These are phyloP conservation scores for Tricholoma sp. DNA, from an alignment of 768 basidiomycete species.

Conservation along the genomic window DNA sequence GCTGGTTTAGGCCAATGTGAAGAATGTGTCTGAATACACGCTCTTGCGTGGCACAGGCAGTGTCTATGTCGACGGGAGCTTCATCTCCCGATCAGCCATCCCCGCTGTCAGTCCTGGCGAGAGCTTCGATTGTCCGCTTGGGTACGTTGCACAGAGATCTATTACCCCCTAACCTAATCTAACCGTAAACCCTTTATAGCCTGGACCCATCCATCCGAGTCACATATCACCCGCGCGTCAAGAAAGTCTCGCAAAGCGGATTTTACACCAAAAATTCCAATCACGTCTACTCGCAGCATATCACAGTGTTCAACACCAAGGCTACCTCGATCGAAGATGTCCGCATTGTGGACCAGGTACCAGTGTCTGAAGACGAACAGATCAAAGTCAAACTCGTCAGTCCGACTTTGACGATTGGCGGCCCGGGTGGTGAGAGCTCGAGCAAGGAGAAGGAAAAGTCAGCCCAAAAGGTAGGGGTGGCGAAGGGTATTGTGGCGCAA, in stretches of 20 bases:
- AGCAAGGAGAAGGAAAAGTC: not conserved
- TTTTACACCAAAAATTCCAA: slow-evolving; percentile 29
- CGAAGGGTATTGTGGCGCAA: not conserved
- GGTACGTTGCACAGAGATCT: slow-evolving; percentile 2
- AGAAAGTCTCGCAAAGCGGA: slow-evolving; percentile 28
- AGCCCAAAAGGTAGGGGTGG: not conserved
- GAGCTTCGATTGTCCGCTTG: slow-evolving; percentile 26
- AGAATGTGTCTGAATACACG: slow-evolving; percentile 23
- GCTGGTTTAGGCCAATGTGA: slow-evolving; percentile 19
- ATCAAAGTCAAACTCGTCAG: slow-evolving; percentile 38
- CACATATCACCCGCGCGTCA: slow-evolving; percentile 33
- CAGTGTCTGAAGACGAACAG: slow-evolving; percentile 31
- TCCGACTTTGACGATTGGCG: slow-evolving; percentile 8
- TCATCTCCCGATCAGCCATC: slow-evolving; percentile 20
- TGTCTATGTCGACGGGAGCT: slow-evolving; percentile 27
- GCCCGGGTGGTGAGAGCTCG: not conserved
- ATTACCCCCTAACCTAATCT: not conserved
- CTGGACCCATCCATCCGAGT: slow-evolving; percentile 37
- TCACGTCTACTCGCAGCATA: slow-evolving; percentile 29
- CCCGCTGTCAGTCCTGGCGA: slow-evolving; percentile 24
- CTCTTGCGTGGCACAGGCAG: slow-evolving; percentile 19
- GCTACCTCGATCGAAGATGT: slow-evolving; percentile 21
- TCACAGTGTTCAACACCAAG: slow-evolving; percentile 36
- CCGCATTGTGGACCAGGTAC: slow-evolving; percentile 35
- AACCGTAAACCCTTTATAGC: slow-evolving; percentile 13